A percentile compares a stretch with the other conserved stretches of the same genome.
Conservation (phyloP, 805 yeast genomes). For the Komagataella phaffii region DNA sequence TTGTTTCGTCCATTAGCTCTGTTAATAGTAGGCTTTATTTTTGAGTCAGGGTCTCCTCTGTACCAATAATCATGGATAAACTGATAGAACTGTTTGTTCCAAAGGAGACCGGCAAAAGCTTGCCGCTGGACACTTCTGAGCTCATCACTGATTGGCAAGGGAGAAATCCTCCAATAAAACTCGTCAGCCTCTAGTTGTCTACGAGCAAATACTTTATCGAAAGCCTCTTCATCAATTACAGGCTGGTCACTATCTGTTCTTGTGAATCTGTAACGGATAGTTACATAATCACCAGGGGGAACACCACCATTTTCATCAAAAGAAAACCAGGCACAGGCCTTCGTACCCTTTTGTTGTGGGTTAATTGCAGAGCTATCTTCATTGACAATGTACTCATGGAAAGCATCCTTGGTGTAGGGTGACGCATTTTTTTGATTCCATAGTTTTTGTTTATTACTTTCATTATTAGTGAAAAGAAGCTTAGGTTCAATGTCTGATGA, state of each 20-base stretch:
- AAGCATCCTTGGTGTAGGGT: constrained; percentile 72
- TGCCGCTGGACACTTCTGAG: constrained; percentile 79
- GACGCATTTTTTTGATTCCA: constrained; percentile 50
- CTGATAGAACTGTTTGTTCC: constrained; percentile 89
- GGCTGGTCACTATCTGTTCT: constrained; percentile 18
- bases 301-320: constrained; percentile 70
- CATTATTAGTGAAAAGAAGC: constrained; percentile 79
- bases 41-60: constrained; percentile 67
- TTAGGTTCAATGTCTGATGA: constrained; percentile 61
- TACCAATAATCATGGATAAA: constrained; percentile 81
- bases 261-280: constrained; percentile 59
- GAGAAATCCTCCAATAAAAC: constrained; percentile 80
- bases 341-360: constrained; percentile 64
- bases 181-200: constrained; percentile 87
- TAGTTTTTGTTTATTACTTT: constrained; percentile 59
- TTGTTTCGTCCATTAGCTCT: constrained; percentile 80
- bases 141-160: constrained; percentile 71
- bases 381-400: constrained; percentile 70
- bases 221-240: constrained; percentile 54
- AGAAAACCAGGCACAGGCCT: constrained; percentile 71
- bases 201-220: constrained; percentile 53
- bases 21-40: constrained; percentile 65
- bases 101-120: constrained; percentile 84
- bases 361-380: constrained; percentile 49
- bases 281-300: constrained; percentile 79